These are phyloP conservation scores for Nigrograna mackinnonii DNA, from an alignment of 2,329 filamentous ascomycete genomes.

Conservation along the genomic window DNA sequence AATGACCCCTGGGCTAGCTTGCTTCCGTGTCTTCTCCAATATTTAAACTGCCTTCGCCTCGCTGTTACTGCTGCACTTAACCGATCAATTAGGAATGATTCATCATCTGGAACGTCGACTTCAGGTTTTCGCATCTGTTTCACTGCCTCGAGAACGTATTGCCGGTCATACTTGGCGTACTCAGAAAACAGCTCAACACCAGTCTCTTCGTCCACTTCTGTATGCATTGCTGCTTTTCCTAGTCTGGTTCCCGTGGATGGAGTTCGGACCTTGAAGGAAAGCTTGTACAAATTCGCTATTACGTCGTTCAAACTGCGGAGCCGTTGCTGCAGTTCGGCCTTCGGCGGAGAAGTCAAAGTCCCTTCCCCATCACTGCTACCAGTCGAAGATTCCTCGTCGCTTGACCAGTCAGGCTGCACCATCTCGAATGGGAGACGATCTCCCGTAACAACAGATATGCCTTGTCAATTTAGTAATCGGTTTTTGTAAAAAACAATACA, in stretches of 20 bases:
- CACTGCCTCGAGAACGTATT: no score
- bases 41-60: no score
- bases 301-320: background rate
- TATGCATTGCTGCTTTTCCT: background rate
- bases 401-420: background rate
- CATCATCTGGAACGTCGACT: no score
- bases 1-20: no score
- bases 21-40: no score
- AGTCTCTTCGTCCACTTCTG: background rate
- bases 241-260: background rate
- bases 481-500: no score
- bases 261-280: background rate
- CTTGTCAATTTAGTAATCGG: no score
- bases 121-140: no score
- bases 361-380: no score
- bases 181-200: background rate
- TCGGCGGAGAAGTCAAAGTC: background rate
- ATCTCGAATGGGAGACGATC: background rate
- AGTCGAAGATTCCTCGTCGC: background rate
- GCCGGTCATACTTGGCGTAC: background rate
- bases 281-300: background rate
- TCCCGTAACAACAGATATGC: no score
- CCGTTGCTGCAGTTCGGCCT: background rate
- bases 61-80: no score
- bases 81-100: no score